Base-by-base conservation (phyloP, 2,329 filamentous ascomycete genomes). In the Aspergillus transmontanensis region DNA sequence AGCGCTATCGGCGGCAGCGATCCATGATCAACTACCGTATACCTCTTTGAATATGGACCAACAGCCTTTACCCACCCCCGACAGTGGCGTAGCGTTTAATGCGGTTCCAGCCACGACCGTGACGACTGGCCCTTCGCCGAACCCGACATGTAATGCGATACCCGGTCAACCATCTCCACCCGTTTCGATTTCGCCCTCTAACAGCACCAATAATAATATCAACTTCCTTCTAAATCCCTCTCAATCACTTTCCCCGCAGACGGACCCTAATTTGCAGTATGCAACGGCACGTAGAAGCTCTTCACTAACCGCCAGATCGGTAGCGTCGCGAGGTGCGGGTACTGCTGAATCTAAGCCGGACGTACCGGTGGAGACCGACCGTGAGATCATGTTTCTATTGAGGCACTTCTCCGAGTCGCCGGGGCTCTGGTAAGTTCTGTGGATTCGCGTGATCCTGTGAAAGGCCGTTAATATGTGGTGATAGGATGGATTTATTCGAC, bases 381-480 rank as follows among this genome's bases (percentile, higher is more conserved):
- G 86, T 65, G 86, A 89, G 68, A 80, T 85, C 62, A 83, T 85
- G n/a, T 88, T 85, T 68, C 78, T 89, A 1, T 76, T 88, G 57
- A 78, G 86, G 30, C 85, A 87, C 73, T 89, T 87, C 70, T 84
- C 85, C 3, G 86, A 89, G 73, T 82, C 82, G 0, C 82, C 86
- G 28, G 86, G 86, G 7, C 83, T 85, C 67, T 89, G 87, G 86
- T 83, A 72, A 70, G 79, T 65, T 48, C 14, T 7, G 7, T 26
- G 51, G 32, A 23, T 30, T 34, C 19, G 14, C 50, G 11, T 39
- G 59, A 34, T 48, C 19, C 39, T 14, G 14, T 6, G 16, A 26
- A 23, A 53, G 19, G 28, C 62, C 70, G 61, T 71, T 56, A 48
- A 34, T 59, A 51, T 45, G 43, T 51, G 23, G 46, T 23, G 23